Evolutionary conservation across 2,329 filamentous ascomycete genomes (phyloP).

Genomic region (Capronia americana): DNA sequence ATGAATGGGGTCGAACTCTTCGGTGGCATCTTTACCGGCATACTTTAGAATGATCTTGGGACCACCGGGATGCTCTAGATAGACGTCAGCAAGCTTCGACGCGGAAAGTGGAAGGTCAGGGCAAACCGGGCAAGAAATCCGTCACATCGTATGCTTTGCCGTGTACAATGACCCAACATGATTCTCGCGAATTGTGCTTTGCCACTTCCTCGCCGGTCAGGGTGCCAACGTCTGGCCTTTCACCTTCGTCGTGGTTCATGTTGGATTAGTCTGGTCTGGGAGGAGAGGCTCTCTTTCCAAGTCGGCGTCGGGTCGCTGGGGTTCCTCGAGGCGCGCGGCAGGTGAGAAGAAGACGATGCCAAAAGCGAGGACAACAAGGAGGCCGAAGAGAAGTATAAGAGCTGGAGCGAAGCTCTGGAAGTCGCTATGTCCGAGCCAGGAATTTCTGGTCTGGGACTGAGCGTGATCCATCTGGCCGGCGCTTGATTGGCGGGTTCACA

Average conservation of each 20-base stretch:
- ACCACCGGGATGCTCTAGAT: constrained; percentile 81
- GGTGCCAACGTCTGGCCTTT: constrained; percentile 42
- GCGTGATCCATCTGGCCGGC: constrained; percentile 30
- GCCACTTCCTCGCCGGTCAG: constrained; percentile 65
- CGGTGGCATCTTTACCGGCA: constrained; percentile 91
- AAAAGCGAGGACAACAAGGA: constrained; percentile 34
- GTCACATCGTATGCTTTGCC: constrained; percentile 90
- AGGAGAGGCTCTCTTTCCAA: constrained; percentile 28
- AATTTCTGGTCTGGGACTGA: constrained; percentile 25
- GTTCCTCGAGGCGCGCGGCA: constrained; percentile 9
- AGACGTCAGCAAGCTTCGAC: constrained; percentile 9
- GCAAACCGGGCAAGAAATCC: constrained; percentile 71
- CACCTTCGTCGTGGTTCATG: constrained; percentile 37
- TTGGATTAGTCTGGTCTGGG: constrained; percentile 18
- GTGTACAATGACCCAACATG: constrained; percentile 91
- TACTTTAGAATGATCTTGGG: constrained; percentile 96
- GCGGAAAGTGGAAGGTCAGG: constrained; percentile 1
- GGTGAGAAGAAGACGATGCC: constrained; percentile 32
- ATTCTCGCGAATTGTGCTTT: constrained; percentile 79
- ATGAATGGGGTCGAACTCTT: constrained; percentile 88
- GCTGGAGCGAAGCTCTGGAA: constrained; percentile 28
- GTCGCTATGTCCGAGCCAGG: constrained; percentile 11
- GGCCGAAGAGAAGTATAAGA: constrained; percentile 35
- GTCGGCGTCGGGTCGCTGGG: constrained; percentile 25
- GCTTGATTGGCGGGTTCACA: constrained; percentile 21